Conservation (phyloP, 768 basidiomycete species). For the Tylopilus intermedius region DNA sequence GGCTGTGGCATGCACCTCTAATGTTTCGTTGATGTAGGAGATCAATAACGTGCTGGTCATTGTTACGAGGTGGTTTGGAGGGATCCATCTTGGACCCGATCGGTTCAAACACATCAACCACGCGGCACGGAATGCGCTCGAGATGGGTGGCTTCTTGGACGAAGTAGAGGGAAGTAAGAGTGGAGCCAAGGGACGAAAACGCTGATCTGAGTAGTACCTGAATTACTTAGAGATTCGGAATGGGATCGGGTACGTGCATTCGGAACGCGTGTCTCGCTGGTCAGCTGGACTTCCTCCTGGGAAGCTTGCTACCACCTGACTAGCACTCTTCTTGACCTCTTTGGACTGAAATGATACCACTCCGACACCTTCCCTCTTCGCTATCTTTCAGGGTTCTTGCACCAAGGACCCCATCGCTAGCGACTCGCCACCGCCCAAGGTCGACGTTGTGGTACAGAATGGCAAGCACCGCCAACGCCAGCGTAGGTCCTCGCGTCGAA, state of each 20-base stretch:
- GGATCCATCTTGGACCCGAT: constrained; percentile 85
- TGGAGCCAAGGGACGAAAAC: constrained; percentile 25
- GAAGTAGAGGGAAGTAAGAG: constrained; percentile 29
- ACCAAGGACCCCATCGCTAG: constrained; percentile 10
- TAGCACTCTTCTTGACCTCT: background rate
- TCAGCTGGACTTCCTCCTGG: background rate
- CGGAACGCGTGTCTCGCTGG: background rate
- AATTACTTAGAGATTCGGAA: background rate
- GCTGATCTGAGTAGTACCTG: constrained; percentile 9
- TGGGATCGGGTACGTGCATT: background rate
- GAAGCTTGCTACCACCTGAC: constrained; percentile 3
- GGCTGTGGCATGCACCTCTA: background rate
- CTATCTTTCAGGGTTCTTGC: constrained; percentile 19
- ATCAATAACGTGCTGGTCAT: constrained; percentile 81
- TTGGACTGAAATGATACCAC: constrained; percentile 10
- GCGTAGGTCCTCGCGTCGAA: constrained; percentile 28
- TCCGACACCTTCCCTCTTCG: constrained; percentile 13
- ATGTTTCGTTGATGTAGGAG: constrained; percentile 44
- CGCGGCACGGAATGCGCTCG: constrained; percentile 87
- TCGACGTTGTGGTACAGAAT: constrained; percentile 38
- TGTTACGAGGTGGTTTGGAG: constrained; percentile 93
- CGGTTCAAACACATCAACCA: constrained; percentile 93
- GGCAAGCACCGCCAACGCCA: constrained; percentile 43
- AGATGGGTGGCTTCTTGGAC: constrained; percentile 82
- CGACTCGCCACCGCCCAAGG: constrained; percentile 1